Percentiles rank a stretch among this genome's conserved stretches.
Evolutionary conservation across 73 alveolate genomes (phyloP).

Genomic region (Paramecium caudatum): DNA sequence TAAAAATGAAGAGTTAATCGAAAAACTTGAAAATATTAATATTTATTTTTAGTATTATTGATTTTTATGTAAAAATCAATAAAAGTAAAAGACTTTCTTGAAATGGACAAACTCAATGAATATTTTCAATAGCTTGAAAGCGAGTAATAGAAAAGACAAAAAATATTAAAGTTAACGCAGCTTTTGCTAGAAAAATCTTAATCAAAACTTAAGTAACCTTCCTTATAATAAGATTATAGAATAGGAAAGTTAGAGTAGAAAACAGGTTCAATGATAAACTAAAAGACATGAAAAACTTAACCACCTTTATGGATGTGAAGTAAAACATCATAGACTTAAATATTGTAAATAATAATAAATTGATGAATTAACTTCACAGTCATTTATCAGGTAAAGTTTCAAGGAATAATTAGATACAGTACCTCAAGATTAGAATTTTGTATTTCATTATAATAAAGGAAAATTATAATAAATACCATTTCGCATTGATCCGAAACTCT

Average conservation of each 20-base stretch:
- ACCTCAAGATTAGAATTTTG: background rate
- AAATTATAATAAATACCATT: background rate
- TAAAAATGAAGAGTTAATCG: too few species aligned
- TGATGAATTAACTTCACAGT: background rate
- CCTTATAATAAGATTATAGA: slow-evolving; percentile 3
- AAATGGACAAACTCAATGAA: slow-evolving; percentile 9
- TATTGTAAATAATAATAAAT: background rate
- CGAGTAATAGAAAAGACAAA: slow-evolving; percentile 3
- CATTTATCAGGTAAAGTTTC: too few species aligned
- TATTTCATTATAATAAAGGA: background rate
- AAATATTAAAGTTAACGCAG: background rate
- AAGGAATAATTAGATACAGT: too few species aligned
- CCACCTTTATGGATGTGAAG: slow-evolving; percentile 8
- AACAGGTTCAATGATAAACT: slow-evolving; percentile 22
- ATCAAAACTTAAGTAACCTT: slow-evolving; percentile 21
- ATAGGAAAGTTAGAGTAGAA: slow-evolving; percentile 10
- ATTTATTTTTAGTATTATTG: too few species aligned
- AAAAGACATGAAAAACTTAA: slow-evolving; percentile 13
- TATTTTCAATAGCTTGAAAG: background rate
- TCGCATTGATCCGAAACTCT: background rate
- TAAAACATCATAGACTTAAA: background rate
- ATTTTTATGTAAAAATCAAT: too few species aligned
- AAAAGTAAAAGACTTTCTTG: slow-evolving; percentile 8
- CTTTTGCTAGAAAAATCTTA: background rate
- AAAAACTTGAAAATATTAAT: too few species aligned